Evolutionary conservation across 257 asterid genomes (phyloP), one percentile per base, ranked within the genome.

Genomic region (Galeopsis tetrahit): DNA sequence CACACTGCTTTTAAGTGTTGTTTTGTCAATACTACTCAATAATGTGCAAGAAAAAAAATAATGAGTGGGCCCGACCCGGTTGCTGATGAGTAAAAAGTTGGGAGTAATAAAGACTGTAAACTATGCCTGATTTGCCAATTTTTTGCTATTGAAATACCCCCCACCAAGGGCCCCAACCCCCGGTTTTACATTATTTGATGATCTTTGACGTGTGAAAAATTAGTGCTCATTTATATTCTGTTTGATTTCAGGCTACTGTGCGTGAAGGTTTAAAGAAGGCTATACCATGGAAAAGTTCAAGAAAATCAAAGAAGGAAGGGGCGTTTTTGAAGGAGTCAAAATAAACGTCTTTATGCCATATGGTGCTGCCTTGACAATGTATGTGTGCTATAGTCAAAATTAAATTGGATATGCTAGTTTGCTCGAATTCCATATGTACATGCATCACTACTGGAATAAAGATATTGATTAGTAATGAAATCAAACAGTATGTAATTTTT

Each of bases 181-280:
- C 11, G 8, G 13, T 11, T 48, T 48, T 13, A 1, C 3, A 14
- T 34, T 13, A 60, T 3, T 5, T 11, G 59, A 53, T 53, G 59
- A 0, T 11, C 8, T 33, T 2, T 11, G 17, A 40, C 28, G 10
- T 15, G 49, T 15, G 49, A 42, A 14, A 44, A 15, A 31, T 15
- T 13, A 21, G 14, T 15, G n/a, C 44, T 31, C 35, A 3, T 53
- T 72, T 17, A 6, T 38, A 0, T 4, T 48, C 13, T 33, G 57
- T 48, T 36, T 58, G 10, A 13, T 63, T 63, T 4, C 78, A 79
- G 83, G 80, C 7, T 10, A 68, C 48, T 36, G 7, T 80, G 65
- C 74, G 38, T 63, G 70, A 62, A 56, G 36, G 79, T 57, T 59
- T 80, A 36, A 80, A 80, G 79, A 75, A 72, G 7, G 84, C 69